These are phyloP conservation scores for Fusarium bulbicola DNA, from an alignment of 2,329 filamentous ascomycete genomes.

Conservation along the genomic window DNA sequence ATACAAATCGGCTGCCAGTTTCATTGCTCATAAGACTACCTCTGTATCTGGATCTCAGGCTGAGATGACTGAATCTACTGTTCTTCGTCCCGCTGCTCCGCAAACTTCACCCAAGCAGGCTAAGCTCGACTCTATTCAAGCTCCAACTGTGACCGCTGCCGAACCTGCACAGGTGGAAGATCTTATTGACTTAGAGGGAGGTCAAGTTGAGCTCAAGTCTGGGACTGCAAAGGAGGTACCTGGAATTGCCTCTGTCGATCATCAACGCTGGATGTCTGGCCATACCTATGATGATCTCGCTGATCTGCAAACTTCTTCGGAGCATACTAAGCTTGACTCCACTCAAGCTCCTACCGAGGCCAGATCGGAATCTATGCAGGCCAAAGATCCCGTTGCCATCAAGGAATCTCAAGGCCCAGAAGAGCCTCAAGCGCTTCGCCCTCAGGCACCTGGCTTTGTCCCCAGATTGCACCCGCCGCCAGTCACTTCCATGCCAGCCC, in stretches of 20 bases:
- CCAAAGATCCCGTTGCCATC: not conserved
- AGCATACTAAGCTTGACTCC: not conserved
- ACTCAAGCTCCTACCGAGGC: not conserved
- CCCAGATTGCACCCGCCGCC: not conserved
- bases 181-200: not conserved
- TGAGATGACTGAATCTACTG: not conserved
- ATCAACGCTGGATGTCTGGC: conserved; percentile 50
- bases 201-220: conserved; percentile 19
- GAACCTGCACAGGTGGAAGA: not conserved
- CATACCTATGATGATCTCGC: conserved; percentile 19
- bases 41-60: not conserved
- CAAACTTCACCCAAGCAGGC: not conserved
- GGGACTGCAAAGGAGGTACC: conserved; percentile 16
- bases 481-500: not conserved
- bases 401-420: conserved; percentile 23
- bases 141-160: not conserved
- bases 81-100: not conserved
- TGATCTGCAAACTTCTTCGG: not conserved
- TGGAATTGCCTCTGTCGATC: conserved; percentile 60
- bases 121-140: not conserved
- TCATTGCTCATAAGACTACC: not conserved
- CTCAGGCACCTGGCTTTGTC: conserved; percentile 30
- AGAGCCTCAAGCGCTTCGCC: conserved; percentile 20
- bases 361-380: not conserved
- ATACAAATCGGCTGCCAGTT: not conserved